Evolutionary conservation across 768 basidiomycete genomes (phyloP), one percentile per base, ranked within the genome.

Genomic region (Mycena amicta): DNA sequence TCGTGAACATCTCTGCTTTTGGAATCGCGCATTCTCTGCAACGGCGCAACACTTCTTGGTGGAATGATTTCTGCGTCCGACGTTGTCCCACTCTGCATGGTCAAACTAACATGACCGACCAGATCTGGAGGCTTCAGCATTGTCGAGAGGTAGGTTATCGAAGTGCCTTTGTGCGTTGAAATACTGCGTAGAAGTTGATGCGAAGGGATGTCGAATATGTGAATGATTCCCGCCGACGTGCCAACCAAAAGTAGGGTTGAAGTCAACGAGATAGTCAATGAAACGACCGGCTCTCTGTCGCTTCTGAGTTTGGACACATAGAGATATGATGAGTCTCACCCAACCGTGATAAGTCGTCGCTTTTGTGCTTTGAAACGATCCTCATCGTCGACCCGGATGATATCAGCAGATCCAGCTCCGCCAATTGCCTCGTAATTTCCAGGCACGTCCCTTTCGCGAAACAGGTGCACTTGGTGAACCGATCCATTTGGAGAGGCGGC

Each of bases 71-170:
- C 88, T 40, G 74, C 70, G 65, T 75, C 75, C 47, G 71, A 73
- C 49, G 69, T 64, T 66, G 79, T 47, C 70, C 78, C 50, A 75
- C 65, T 43, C 43, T 68, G 72, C 28, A 84, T 70, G 43, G 73
- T 77, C 39, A 93, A 77, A 59, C 78, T 87, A 57, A 90, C 76
- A 67, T 94, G 92, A 1, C 92, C 92, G 56, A 93, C 79, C 41
- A 98, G 81, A 71, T 98, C 95, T 18, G 85, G 82, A 2, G 96
- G 97, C 64, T 90, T 90, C 50, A 95, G 79, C 74, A 98, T 80
- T 2, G 92, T 90, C 45, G 81, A 74, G 5, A 99, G 72, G 71
- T 86, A 78, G 16, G 92, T 86, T 69, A 98, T 87, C 29, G 83
- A 72, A 64, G 84, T 70, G 43, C 85, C 84, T 64, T 86, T 89